These are phyloP conservation scores for Hortaea sp. DNA, from an alignment of 2,329 filamentous ascomycete genomes.

Conservation along the genomic window DNA sequence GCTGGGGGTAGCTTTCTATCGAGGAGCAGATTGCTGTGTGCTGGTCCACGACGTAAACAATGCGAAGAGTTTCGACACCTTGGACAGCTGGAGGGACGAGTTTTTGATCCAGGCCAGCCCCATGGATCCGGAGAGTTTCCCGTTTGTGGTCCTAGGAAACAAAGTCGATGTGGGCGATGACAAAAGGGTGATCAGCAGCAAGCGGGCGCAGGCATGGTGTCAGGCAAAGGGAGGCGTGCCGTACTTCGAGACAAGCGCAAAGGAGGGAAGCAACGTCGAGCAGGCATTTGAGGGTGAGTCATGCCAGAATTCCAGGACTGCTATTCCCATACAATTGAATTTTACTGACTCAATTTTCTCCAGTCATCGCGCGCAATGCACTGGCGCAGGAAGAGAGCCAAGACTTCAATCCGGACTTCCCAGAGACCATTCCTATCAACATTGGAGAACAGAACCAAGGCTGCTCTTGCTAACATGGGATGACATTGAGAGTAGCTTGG, in stretches of 20 bases:
- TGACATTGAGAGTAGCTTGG: no score
- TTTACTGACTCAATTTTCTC: not conserved
- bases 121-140: constrained; percentile 92
- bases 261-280: constrained; percentile 97
- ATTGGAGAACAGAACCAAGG: constrained; percentile 88
- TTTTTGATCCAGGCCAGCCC: constrained; percentile 96
- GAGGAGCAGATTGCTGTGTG: constrained; percentile 94
- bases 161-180: constrained; percentile 98
- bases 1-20: constrained; percentile 92
- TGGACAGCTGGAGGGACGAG: constrained; percentile 97
- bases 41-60: constrained; percentile 99
- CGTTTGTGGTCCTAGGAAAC: constrained; percentile 95
- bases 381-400: constrained; percentile 94
- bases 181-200: constrained; percentile 91
- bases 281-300: constrained; percentile 58
- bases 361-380: constrained; percentile 92
- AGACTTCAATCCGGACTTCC: constrained; percentile 95
- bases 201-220: constrained; percentile 94
- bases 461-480: constrained; percentile 62
- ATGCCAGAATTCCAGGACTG: not conserved
- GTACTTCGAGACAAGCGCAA: constrained; percentile 98
- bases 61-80: constrained; percentile 95
- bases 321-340: not conserved
- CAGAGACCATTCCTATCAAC: constrained; percentile 96
- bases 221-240: constrained; percentile 95